Percentiles rank a stretch among this genome's conserved stretches.
phyloP scores from a whole-genome alignment of 176 grass and related monocot species.

The Oryza australiensis region DNA sequence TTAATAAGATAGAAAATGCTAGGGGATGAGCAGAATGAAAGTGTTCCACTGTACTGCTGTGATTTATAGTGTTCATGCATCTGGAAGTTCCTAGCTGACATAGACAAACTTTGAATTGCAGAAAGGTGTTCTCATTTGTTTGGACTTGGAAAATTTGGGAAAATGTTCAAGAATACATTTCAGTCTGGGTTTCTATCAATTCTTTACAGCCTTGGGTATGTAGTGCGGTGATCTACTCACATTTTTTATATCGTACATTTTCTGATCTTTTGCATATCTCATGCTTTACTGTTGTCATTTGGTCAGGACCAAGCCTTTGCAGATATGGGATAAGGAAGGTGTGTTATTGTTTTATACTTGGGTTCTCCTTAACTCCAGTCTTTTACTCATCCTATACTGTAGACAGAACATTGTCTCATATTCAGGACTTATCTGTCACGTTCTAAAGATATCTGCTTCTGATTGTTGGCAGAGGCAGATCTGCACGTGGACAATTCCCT shows the following conservation, averaged over 20 bases:
- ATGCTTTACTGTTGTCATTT: conserved; percentile 20
- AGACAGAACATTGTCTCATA: not conserved
- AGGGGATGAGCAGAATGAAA: not conserved
- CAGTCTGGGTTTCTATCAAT: conserved; percentile 96
- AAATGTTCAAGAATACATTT: conserved; percentile 98
- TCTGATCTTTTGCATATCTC: conserved; percentile 28
- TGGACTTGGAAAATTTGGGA: conserved; percentile 19
- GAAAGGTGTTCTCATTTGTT: not conserved
- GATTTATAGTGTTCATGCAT: conserved; percentile 3
- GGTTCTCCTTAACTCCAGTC: not conserved
- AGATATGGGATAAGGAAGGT: conserved; percentile 99
- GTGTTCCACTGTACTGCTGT: not conserved
- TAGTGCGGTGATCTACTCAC: not conserved
- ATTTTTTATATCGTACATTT: conserved; percentile 13
- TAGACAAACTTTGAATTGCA: not conserved
- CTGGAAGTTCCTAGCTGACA: not conserved
- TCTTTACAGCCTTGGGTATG: conserved; percentile 93
- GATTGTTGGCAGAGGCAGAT: not conserved
- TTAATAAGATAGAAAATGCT: not conserved
- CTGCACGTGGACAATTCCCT: not conserved
- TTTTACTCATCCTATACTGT: not conserved
- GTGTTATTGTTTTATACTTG: conserved; percentile 33
- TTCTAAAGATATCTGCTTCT: not conserved
- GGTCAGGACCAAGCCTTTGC: conserved; percentile 92
- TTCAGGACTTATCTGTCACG: not conserved